phyloP scores from a whole-genome alignment of 495 filamentous ascomycete genomes.

The Tuber aestivum region DNA sequence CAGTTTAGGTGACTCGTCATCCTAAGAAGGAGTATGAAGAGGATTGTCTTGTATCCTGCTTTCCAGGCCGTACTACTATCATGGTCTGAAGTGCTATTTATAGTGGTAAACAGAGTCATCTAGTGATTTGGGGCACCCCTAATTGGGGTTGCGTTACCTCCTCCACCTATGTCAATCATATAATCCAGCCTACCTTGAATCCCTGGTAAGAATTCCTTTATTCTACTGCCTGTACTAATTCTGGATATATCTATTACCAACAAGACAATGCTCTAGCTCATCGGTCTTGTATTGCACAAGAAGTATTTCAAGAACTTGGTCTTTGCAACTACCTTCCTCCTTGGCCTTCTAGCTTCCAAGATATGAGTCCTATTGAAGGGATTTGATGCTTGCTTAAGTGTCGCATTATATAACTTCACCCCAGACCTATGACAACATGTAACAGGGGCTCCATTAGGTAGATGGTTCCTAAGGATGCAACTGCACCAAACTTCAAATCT shows the following conservation, averaged over 20 bases:
- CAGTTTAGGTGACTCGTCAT: not conserved
- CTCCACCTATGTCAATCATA: not conserved
- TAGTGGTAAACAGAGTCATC: not conserved
- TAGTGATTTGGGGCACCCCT: not conserved
- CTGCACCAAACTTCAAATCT: no score
- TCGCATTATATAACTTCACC: not conserved
- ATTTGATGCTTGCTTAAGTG: conserved; percentile 15
- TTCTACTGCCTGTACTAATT: not conserved
- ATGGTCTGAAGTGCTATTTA: not conserved
- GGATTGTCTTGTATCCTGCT: not conserved
- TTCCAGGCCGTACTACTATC: not conserved
- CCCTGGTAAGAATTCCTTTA: not conserved
- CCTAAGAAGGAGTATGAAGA: not conserved
- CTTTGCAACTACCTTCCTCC: not conserved
- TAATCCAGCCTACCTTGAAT: not conserved
- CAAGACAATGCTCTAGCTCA: conserved; percentile 10
- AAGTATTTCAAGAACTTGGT: not conserved
- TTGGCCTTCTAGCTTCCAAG: conserved; percentile 10
- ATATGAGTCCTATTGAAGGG: conserved; percentile 18
- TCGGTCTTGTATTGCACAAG: not conserved
- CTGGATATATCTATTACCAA: not conserved
- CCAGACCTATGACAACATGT: not conserved
- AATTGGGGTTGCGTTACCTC: not conserved
- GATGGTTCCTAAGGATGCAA: no score
- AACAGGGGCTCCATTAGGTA: no score